Conservation (phyloP, 331 rosid genomes). For the Rosa hybrid region DNA sequence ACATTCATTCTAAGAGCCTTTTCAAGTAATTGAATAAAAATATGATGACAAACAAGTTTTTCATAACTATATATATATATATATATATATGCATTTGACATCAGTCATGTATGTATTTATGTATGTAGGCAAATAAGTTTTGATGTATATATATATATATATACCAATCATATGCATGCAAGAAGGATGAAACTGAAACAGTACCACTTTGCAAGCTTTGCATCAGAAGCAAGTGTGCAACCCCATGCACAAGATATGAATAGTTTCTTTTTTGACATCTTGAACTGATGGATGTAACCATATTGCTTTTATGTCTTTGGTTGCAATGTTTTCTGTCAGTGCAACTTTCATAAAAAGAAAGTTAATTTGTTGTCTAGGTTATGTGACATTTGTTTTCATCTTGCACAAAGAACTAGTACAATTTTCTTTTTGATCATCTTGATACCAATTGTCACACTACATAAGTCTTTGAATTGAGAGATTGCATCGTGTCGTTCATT, state of each 20-base stretch:
- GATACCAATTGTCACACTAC: too few relatives aligned
- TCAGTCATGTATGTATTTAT: background rate
- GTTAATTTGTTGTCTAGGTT: too few relatives aligned
- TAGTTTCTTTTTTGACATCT: background rate
- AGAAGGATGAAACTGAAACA: too few relatives aligned
- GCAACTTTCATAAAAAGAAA: background rate
- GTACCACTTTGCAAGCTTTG: background rate
- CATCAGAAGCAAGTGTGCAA: constrained; percentile 36
- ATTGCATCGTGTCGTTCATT: background rate
- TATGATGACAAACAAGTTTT: constrained; percentile 7
- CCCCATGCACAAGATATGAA: constrained; percentile 42
- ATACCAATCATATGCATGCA: background rate
- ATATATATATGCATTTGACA: background rate
- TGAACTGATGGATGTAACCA: background rate
- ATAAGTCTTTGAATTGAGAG: background rate
- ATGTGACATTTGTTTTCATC: background rate
- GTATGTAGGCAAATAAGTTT: background rate
- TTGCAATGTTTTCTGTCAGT: background rate
- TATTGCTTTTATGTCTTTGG: background rate
- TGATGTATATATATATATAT: background rate
- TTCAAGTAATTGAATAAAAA: constrained; percentile 58
- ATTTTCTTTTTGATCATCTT: too few relatives aligned
- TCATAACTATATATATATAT: background rate
- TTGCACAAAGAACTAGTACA: background rate
- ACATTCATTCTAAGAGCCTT: constrained; percentile 99